Percentiles rank a stretch among this genome's conserved stretches.
Conservation (phyloP, 805 yeast genomes). For the Komagataella phaffii region DNA sequence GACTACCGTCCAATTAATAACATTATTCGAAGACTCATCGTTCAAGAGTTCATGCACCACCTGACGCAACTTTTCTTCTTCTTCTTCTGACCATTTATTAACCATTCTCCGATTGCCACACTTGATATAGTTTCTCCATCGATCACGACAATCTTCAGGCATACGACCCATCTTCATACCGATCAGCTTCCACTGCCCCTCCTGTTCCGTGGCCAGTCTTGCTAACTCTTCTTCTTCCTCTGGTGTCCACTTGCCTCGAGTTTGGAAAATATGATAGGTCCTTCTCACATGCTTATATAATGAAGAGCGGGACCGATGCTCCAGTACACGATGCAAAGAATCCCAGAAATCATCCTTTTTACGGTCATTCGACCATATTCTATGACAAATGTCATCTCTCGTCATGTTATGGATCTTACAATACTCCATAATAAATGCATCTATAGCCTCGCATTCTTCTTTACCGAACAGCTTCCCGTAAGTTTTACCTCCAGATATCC, state of each 20-base stretch:
- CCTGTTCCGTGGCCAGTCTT: conserved; percentile 47
- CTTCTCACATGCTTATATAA: conserved; percentile 89
- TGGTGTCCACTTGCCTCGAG: conserved; percentile 81
- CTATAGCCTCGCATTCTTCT: conserved; percentile 61
- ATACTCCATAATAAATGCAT: conserved; percentile 58
- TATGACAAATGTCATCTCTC: conserved; percentile 58
- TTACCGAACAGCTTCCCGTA: conserved; percentile 30
- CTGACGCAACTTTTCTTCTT: conserved; percentile 48
- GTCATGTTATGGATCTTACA: conserved; percentile 48
- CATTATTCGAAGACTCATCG: conserved; percentile 20
- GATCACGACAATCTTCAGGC: conserved; percentile 97
- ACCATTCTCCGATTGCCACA: conserved; percentile 70
- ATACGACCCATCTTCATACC: conserved; percentile 74
- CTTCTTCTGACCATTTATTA: conserved; percentile 70
- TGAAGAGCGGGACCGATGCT: conserved; percentile 78
- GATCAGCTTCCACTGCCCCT: conserved; percentile 81
- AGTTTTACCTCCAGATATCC: conserved; percentile 10
- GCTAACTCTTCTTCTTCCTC: conserved; percentile 66
- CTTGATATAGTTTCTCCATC: conserved; percentile 92
- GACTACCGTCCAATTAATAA: conserved; percentile 84
- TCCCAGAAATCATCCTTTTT: conserved; percentile 90
- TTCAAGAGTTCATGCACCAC: conserved; percentile 37
- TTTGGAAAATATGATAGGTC: conserved; percentile 75
- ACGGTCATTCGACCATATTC: conserved; percentile 81
- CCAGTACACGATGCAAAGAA: conserved; percentile 60